Conservation (phyloP, 1,284 basidiomycete species). For the Ganoderma leucocontextum region DNA sequence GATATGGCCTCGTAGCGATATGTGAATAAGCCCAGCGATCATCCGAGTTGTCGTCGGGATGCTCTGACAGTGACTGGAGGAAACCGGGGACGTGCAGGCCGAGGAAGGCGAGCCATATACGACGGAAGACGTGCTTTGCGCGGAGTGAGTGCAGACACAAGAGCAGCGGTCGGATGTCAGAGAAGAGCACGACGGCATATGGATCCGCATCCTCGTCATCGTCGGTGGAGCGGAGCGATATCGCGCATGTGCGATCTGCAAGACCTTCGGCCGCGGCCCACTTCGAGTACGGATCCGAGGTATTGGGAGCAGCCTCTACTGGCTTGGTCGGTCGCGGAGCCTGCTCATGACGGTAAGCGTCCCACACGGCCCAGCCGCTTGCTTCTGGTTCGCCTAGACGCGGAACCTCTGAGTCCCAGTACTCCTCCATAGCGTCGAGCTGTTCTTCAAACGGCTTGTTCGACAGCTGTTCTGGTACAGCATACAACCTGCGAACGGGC, state of each 20-base stretch:
- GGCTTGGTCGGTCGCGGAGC: slow-evolving; percentile 22
- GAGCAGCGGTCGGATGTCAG: slow-evolving; percentile 80
- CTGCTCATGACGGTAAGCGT: slow-evolving; percentile 49
- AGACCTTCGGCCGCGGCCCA: slow-evolving; percentile 74
- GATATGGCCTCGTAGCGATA: slow-evolving; percentile 51
- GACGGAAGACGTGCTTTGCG: slow-evolving; percentile 71
- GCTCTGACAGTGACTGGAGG: slow-evolving; percentile 47
- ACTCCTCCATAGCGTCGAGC: slow-evolving; percentile 70
- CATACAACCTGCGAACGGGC: slow-evolving; percentile 56
- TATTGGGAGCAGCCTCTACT: slow-evolving; percentile 28
- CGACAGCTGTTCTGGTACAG: slow-evolving; percentile 53
- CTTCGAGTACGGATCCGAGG: slow-evolving; percentile 68
- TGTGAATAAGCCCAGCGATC: slow-evolving; percentile 69
- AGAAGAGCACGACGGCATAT: slow-evolving; percentile 81
- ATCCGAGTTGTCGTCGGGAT: slow-evolving; percentile 50
- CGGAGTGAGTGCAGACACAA: slow-evolving; percentile 60
- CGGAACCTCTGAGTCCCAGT: slow-evolving; percentile 78
- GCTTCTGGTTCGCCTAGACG: slow-evolving; percentile 69
- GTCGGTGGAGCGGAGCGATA: slow-evolving; percentile 69
- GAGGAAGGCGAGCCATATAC: slow-evolving; percentile 80
- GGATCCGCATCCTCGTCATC: slow-evolving; percentile 74
- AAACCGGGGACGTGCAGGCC: slow-evolving; percentile 82
- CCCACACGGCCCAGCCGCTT: slow-evolving; percentile 71
- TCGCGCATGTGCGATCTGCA: slow-evolving; percentile 51
- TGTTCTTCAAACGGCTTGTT: slow-evolving; percentile 53